Percentiles rank a stretch among this genome's conserved stretches.
Evolutionary conservation across 2,329 filamentous ascomycete genomes (phyloP).

Genomic region (Cadophora sp.): DNA sequence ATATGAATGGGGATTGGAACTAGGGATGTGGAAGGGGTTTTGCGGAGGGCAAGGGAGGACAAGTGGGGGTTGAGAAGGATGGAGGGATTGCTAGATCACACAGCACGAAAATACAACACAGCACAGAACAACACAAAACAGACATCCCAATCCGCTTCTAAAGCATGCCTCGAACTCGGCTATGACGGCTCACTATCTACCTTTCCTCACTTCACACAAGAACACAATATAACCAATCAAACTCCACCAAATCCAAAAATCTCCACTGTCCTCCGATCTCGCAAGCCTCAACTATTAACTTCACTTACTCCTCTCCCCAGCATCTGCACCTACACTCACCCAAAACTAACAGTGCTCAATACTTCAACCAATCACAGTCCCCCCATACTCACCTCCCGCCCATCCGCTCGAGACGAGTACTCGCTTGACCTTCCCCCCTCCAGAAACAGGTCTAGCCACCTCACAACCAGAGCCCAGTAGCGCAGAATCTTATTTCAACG

Average conservation of each 20-base stretch:
- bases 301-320: too few species aligned
- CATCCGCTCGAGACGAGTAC: background rate
- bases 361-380: background rate
- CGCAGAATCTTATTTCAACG: conserved; percentile 10
- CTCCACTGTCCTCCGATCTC: background rate
- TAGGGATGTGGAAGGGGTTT: background rate
- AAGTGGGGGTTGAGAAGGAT: background rate
- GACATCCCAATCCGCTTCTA: background rate
- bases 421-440: conserved; percentile 8
- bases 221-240: background rate
- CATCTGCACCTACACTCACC: too few species aligned
- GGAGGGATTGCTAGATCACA: background rate
- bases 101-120: background rate
- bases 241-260: background rate
- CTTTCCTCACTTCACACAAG: background rate
- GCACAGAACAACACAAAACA: background rate
- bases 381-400: background rate
- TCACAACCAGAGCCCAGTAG: background rate
- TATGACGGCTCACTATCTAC: conserved; percentile 5
- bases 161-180: background rate
- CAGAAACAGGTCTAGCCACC: background rate
- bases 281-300: background rate
- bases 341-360: too few species aligned
- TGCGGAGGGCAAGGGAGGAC: background rate
- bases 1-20: too few species aligned